Evolutionary conservation across 768 basidiomycete species (phyloP).

Genomic region (Lactarius hatsudake): DNA sequence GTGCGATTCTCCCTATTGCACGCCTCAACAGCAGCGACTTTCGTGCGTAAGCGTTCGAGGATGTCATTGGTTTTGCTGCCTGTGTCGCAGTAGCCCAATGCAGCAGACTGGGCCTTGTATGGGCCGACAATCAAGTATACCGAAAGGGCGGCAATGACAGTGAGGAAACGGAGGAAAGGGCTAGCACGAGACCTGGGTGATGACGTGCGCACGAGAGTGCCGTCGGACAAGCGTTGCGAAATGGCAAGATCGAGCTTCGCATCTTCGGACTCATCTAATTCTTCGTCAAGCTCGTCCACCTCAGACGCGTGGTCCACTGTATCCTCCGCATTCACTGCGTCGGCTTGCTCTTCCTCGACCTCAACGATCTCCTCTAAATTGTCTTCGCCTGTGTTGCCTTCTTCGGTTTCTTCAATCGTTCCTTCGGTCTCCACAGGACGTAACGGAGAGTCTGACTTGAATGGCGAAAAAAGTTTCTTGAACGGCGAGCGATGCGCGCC

Average conservation of each 20-base stretch:
- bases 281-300: conserved; percentile 23
- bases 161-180: conserved; percentile 44
- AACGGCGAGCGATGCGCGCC: conserved; percentile 22
- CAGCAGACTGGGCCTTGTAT: conserved; percentile 65
- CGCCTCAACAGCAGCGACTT: conserved; percentile 46
- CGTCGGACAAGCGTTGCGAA: conserved; percentile 41
- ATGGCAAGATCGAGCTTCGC: conserved; percentile 32
- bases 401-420: conserved; percentile 27
- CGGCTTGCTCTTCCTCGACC: conserved; percentile 22
- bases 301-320: conserved; percentile 3
- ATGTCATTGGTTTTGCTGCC: conserved; percentile 57
- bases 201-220: conserved; percentile 28
- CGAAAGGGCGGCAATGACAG: conserved; percentile 35
- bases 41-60: conserved; percentile 48
- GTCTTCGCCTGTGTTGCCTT: conserved; percentile 25
- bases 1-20: conserved; percentile 60
- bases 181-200: conserved; percentile 17
- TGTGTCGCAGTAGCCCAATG: conserved; percentile 75
- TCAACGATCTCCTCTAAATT: conserved; percentile 4
- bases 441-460: conserved; percentile 17
- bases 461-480: conserved; percentile 11
- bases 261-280: conserved; percentile 27
- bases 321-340: conserved; percentile 12
- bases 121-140: conserved; percentile 33
- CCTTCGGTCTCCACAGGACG: conserved; percentile 20